These are phyloP conservation scores for Apiospora pterosperma DNA, from an alignment of 2,329 filamentous ascomycete genomes.

Conservation along the genomic window DNA sequence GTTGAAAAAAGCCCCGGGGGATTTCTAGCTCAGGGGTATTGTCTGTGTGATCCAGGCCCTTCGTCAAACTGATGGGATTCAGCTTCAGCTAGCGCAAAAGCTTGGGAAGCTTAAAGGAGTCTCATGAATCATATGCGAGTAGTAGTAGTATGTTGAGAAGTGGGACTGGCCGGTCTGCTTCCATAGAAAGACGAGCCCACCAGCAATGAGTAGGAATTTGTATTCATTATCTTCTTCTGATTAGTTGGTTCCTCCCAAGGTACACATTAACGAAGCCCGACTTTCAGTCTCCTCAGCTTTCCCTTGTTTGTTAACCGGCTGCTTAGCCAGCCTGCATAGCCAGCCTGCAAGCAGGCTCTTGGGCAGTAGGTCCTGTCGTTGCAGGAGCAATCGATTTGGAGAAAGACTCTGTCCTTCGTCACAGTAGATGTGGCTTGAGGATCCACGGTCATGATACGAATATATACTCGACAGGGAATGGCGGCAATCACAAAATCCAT, in stretches of 20 bases:
- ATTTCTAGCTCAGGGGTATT: too few relatives aligned
- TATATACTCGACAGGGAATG: not conserved
- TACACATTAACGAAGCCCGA: not conserved
- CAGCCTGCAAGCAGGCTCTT: not conserved
- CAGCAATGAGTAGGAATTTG: too few relatives aligned
- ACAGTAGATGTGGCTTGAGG: not conserved
- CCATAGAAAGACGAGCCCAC: too few relatives aligned
- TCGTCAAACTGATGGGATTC: too few relatives aligned
- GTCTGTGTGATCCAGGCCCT: too few relatives aligned
- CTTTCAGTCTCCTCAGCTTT: not conserved
- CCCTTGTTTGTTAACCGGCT: not conserved
- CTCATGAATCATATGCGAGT: too few relatives aligned
- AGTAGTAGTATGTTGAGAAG: too few relatives aligned
- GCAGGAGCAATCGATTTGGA: not conserved
- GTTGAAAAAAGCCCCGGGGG: too few relatives aligned
- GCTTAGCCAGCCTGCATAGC: not conserved
- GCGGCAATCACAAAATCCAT: not conserved
- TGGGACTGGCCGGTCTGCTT: too few relatives aligned
- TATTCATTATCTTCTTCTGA: too few relatives aligned
- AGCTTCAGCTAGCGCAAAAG: too few relatives aligned
- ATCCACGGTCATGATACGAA: not conserved
- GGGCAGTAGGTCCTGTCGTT: not conserved
- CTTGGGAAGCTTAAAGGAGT: too few relatives aligned
- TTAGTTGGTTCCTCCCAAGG: not conserved
- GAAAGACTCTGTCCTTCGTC: not conserved